Percentiles rank a stretch among this genome's conserved stretches.
These are phyloP conservation scores for Globisporangium orthogonon DNA, from an alignment of 352 stramenopile genomes.

Conservation along the genomic window DNA sequence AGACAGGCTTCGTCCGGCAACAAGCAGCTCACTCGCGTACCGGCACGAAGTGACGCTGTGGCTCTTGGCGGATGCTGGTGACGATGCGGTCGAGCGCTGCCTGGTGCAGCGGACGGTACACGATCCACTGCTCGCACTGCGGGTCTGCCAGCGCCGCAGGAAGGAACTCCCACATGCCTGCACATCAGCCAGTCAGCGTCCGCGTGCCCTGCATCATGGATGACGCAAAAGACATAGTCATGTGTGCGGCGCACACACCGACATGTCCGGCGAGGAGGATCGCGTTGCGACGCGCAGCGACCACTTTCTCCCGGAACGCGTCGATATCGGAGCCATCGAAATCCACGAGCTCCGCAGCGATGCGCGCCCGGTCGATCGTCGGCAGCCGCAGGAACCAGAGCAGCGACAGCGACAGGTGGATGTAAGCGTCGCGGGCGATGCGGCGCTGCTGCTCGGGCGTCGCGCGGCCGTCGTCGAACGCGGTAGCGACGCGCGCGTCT, in stretches of 20 bases:
- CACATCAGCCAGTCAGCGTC: neutral
- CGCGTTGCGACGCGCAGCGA: constrained; percentile 10
- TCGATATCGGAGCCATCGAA: constrained; percentile 1
- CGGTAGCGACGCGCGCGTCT: constrained; percentile 23
- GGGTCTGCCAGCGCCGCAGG: constrained; percentile 27
- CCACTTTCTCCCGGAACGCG: constrained; percentile 3
- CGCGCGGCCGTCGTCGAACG: constrained; percentile 12
- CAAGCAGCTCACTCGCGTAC: constrained; percentile 12
- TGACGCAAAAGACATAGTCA: neutral
- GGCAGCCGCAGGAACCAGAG: constrained; percentile 49
- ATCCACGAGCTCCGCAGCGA: constrained; percentile 12
- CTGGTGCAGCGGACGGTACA: constrained; percentile 52
- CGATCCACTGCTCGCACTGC: constrained; percentile 40
- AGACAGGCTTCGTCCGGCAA: neutral
- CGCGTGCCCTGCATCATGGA: neutral
- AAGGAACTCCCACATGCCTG: constrained; percentile 54
- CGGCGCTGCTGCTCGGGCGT: constrained; percentile 11
- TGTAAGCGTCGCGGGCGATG: constrained; percentile 23
- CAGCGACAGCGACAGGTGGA: constrained; percentile 29
- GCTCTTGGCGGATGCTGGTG: constrained; percentile 21
- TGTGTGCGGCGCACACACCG: constrained; percentile 15
- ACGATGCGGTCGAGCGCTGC: constrained; percentile 29
- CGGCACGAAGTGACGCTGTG: constrained; percentile 28
- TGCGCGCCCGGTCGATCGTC: constrained; percentile 8
- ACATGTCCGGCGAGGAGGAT: constrained; percentile 44